Conservation (phyloP, 108 stramenopile species). For the Nitzschia inconspicua region DNA sequence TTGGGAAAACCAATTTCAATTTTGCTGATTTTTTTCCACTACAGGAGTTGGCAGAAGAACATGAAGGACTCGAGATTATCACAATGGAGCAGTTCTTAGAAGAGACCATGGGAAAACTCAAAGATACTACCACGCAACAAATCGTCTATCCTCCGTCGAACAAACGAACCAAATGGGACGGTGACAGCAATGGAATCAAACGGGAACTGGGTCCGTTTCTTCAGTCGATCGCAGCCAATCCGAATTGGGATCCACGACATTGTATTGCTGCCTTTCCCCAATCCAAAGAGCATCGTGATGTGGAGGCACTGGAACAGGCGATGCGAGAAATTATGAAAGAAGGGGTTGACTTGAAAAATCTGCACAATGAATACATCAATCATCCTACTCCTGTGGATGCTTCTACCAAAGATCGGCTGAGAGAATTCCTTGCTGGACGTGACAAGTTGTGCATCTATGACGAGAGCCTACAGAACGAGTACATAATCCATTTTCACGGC, state of each 20-base stretch:
- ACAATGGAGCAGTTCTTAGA: constrained; percentile 90
- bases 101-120: constrained; percentile 54
- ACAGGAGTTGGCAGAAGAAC: constrained; percentile 70
- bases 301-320: constrained; percentile 40
- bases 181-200: constrained; percentile 28
- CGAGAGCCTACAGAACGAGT: constrained; percentile 55
- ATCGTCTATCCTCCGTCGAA: constrained; percentile 54
- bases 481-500: constrained; percentile 75
- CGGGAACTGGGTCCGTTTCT: constrained; percentile 16
- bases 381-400: constrained; percentile 75
- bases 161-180: constrained; percentile 78
- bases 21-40: constrained; percentile 50
- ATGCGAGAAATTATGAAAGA: constrained; percentile 26
- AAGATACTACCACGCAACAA: constrained; percentile 29
- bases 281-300: constrained; percentile 44
- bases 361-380: constrained; percentile 21
- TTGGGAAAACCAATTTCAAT: constrained; percentile 38
- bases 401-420: constrained; percentile 54
- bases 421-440: constrained; percentile 63
- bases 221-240: constrained; percentile 20
- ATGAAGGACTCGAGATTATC: constrained; percentile 83
- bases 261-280: constrained; percentile 84
- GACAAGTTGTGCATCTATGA: constrained; percentile 76
- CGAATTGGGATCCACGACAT: constrained; percentile 55
- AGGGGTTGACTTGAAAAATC: neutral